Percentiles rank a stretch among this genome's conserved stretches.
phyloP scores from a whole-genome alignment of 805 yeast genomes.

The Yarrowia divulgata region DNA sequence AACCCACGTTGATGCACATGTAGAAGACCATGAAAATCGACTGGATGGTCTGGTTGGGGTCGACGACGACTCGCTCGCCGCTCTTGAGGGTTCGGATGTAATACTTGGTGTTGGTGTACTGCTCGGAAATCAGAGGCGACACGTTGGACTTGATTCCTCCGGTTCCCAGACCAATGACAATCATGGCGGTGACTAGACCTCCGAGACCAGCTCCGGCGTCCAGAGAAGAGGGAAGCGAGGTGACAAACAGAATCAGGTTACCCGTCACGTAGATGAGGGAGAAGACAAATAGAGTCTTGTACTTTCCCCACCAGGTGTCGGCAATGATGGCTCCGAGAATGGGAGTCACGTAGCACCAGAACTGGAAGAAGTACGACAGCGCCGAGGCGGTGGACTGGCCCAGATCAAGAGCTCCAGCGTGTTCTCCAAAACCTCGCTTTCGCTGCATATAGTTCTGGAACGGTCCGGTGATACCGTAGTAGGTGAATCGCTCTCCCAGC shows the following conservation, averaged over 20 bases:
- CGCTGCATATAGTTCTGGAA: conserved; percentile 79
- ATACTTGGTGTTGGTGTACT: conserved; percentile 67
- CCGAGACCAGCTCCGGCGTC: conserved; percentile 62
- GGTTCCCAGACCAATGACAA: conserved; percentile 75
- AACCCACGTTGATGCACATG: conserved; percentile 77
- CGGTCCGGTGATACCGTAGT: conserved; percentile 78
- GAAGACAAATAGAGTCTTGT: conserved; percentile 68
- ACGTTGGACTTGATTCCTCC: conserved; percentile 84
- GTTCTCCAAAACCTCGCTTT: conserved; percentile 42
- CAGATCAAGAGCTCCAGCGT: conserved; percentile 64
- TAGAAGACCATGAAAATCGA: conserved; percentile 78
- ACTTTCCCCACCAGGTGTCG: conserved; percentile 77
- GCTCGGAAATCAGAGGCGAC: conserved; percentile 77
- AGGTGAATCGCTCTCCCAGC: conserved; percentile 81
- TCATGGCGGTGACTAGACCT: conserved; percentile 64
- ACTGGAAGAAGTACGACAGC: conserved; percentile 75
- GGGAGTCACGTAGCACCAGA: conserved; percentile 83
- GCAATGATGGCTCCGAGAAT: conserved; percentile 77
- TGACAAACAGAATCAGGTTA: conserved; percentile 67
- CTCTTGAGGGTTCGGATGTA: conserved; percentile 62
- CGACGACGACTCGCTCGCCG: conserved; percentile 74
- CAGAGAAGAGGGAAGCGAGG: conserved; percentile 69
- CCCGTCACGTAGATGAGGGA: conserved; percentile 67
- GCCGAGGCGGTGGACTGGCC: conserved; percentile 73
- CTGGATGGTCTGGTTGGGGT: conserved; percentile 75